These are phyloP conservation scores for Catharanthus roseus DNA, from an alignment of 257 asterid genomes.

Conservation along the genomic window DNA sequence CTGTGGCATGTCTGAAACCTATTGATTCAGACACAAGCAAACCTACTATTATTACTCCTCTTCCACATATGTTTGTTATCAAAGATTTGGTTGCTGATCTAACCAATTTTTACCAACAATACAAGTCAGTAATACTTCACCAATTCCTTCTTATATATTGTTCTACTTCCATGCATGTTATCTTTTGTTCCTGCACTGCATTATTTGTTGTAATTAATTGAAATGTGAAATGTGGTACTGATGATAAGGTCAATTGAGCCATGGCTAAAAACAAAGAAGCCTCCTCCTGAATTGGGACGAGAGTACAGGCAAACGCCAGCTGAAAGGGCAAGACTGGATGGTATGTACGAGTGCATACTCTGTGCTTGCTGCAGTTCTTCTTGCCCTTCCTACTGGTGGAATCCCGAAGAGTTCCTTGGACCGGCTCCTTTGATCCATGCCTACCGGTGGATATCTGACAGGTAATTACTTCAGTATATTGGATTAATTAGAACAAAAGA, in stretches of 20 bases:
- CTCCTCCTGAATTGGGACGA: constrained; percentile 38
- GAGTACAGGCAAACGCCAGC: constrained; percentile 47
- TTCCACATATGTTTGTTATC: constrained; percentile 79
- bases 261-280: constrained; percentile 63
- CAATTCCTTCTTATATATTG: too few species aligned
- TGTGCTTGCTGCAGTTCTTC: constrained; percentile 74
- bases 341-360: constrained; percentile 69
- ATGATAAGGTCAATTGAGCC: constrained; percentile 64
- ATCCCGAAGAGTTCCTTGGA: constrained; percentile 65
- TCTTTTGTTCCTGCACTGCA: too few species aligned
- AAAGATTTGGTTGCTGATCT: constrained; percentile 74
- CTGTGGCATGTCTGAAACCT: constrained; percentile 74
- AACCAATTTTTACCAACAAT: constrained; percentile 72
- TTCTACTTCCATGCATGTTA: too few species aligned
- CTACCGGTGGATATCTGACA: constrained; percentile 71
- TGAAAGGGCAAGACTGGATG: constrained; percentile 64
- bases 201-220: too few species aligned
- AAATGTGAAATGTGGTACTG: too few species aligned
- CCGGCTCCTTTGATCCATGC: constrained; percentile 70
- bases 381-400: constrained; percentile 92
- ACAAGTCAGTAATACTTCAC: constrained; percentile 73
- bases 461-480: too few species aligned
- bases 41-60: constrained; percentile 58
- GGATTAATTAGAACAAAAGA: too few species aligned
- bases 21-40: constrained; percentile 39